Evolutionary conservation across 2,329 filamentous ascomycete species (phyloP), one percentile per base, ranked within the genome.

Genomic region (Moelleriella libera): DNA sequence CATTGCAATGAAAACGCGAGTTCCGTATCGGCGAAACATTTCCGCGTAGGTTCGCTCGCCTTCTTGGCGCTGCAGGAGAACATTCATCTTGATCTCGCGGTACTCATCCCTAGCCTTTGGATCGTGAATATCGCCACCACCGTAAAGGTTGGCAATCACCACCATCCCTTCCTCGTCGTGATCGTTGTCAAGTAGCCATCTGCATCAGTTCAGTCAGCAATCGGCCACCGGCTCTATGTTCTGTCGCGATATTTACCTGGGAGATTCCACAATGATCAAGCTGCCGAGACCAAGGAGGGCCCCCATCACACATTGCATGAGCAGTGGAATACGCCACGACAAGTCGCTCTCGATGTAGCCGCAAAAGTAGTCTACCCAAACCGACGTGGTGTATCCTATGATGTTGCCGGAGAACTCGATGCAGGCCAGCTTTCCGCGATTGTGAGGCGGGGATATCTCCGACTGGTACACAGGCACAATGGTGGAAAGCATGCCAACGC

Each of bases 361-460:
- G 66, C 89, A 96, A 58, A 92, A 90, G 67, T 97, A 98, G 65
- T 98, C 92, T 30, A 97, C 90, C 92, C 92, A 98, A 28, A 97
- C 90, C 56, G 90, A 97, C 47, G 88, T 88, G 47, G 90, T 84
- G 63, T 98, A 98, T 32, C 92, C 92, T 51, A 87, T 83, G 53
- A 98, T 94, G 66, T 98, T 98, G 47, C 92, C 92, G 0, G 90
- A 90, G 60, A 97, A 98, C 64, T 98, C 92, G 55, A 98, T 97
- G 64, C 92, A 97, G 29, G 90, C 92, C 51, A 98, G 75, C 67
- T 92, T 94, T 53, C 92, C 92, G 58, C 92, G 78, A 65, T 95
- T 97, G 61, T 98, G 92, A 5, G 92, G 88, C 45, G 92, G 92
- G 42, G 90, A 96, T 59, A 95, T 94, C 62, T 95, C 89, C 43